phyloP scores from a whole-genome alignment of 2,329 filamentous ascomycete species.

The Nakataea oryzae region DNA sequence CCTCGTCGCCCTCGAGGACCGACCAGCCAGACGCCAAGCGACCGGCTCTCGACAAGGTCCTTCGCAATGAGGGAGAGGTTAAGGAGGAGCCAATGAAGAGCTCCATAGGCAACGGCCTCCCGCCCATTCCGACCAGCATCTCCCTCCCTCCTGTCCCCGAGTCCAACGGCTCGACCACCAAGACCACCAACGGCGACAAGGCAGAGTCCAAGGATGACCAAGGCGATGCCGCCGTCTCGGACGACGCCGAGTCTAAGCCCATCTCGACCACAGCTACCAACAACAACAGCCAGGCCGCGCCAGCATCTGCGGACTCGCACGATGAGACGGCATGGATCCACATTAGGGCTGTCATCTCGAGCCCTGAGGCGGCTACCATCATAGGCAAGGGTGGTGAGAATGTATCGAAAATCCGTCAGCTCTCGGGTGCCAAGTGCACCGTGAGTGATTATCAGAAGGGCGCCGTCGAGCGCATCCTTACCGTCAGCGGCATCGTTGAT shows the following conservation, averaged over 20 bases:
- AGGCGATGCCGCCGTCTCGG: slow-evolving; percentile 58
- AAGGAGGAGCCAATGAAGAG: slow-evolving; percentile 21
- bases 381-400: slow-evolving; percentile 99
- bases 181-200: slow-evolving; percentile 37
- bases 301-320: slow-evolving; percentile 47
- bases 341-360: slow-evolving; percentile 92
- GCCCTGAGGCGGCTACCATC: slow-evolving; percentile 91
- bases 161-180: slow-evolving; percentile 38
- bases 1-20: slow-evolving; percentile 84
- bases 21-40: slow-evolving; percentile 97
- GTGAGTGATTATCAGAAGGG: slow-evolving; percentile 97
- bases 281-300: slow-evolving; percentile 26
- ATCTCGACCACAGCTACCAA: slow-evolving; percentile 26
- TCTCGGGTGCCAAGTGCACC: slow-evolving; percentile 96
- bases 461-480: slow-evolving; percentile 93
- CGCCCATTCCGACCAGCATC: slow-evolving; percentile 8
- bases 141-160: slow-evolving; percentile 20
- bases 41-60: slow-evolving; percentile 85
- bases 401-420: slow-evolving; percentile 87
- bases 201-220: slow-evolving; percentile 44
- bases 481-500: slow-evolving; percentile 92
- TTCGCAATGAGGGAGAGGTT: slow-evolving; percentile 56
- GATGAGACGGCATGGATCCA: slow-evolving; percentile 97
- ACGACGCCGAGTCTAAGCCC: slow-evolving; percentile 47
- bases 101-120: slow-evolving; percentile 24